Conservation (phyloP, 768 basidiomycete species). For the Boletus vermiculosoides region DNA sequence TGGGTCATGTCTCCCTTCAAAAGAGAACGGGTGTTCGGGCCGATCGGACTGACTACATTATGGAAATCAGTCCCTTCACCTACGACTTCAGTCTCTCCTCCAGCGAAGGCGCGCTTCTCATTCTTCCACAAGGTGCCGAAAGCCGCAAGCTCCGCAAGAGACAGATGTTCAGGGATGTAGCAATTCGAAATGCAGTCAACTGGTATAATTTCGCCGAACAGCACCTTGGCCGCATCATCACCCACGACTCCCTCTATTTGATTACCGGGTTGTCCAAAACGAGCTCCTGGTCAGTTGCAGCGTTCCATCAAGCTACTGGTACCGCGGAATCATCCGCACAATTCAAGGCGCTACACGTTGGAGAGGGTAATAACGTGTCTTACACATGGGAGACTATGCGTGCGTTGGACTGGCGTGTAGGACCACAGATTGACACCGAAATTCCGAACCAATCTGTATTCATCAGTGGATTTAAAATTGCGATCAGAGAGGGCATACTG, state of each 20-base stretch:
- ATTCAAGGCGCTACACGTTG: slow-evolving; percentile 14
- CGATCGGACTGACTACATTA: neutral
- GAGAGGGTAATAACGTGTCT: slow-evolving; percentile 5
- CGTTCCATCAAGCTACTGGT: slow-evolving; percentile 2
- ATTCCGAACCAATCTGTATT: slow-evolving; percentile 23
- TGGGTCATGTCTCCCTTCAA: neutral
- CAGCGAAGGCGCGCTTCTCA: slow-evolving; percentile 30
- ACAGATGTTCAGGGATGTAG: slow-evolving; percentile 19
- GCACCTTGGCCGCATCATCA: slow-evolving; percentile 13
- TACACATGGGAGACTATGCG: slow-evolving; percentile 17
- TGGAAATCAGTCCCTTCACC: neutral
- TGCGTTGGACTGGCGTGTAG: slow-evolving; percentile 9
- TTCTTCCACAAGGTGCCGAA: slow-evolving; percentile 31
- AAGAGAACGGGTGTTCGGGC: neutral
- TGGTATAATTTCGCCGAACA: slow-evolving; percentile 31
- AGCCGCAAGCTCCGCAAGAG: slow-evolving; percentile 21
- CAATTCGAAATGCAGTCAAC: slow-evolving; percentile 15
- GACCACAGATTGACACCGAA: neutral
- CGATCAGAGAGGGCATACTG: neutral
- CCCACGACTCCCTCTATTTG: slow-evolving; percentile 28
- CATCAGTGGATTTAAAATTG: slow-evolving; percentile 25
- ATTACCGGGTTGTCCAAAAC: slow-evolving; percentile 16
- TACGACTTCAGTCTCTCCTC: slow-evolving; percentile 13
- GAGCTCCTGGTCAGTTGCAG: slow-evolving; percentile 30
- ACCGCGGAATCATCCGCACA: slow-evolving; percentile 4